phyloP scores from a whole-genome alignment of 139 green algal species.

The Dunaliella primolecta region DNA sequence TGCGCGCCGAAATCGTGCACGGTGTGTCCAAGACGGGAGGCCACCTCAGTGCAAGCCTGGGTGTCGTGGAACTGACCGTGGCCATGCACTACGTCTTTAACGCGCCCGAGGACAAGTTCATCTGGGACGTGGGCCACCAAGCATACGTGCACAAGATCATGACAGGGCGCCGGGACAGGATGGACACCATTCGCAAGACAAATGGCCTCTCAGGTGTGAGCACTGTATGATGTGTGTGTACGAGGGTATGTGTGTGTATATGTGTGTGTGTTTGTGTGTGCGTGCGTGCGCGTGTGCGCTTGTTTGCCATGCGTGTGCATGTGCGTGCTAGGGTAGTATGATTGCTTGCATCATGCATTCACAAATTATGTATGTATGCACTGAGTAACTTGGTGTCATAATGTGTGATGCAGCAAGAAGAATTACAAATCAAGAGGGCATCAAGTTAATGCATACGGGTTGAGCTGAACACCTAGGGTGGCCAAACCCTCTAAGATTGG shows the following conservation, averaged over 20 bases:
- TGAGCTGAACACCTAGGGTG: not conserved
- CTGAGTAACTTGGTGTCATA: too few relatives aligned
- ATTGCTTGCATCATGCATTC: not conserved
- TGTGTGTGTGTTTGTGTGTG: conserved; percentile 1
- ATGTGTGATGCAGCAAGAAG: too few relatives aligned
- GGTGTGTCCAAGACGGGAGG: conserved; percentile 86
- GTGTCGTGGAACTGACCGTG: conserved; percentile 97
- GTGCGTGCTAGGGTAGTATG: not conserved
- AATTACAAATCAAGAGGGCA: too few relatives aligned
- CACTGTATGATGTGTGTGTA: not conserved
- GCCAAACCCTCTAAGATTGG: too few relatives aligned
- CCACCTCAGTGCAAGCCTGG: conserved; percentile 90
- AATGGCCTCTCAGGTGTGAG: conserved; percentile 82
- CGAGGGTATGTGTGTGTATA: not conserved
- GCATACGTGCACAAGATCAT: conserved; percentile 99
- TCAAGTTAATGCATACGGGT: too few relatives aligned
- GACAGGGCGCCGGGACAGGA: conserved; percentile 83
- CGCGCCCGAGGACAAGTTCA: conserved; percentile 91
- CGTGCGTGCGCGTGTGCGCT: not conserved
- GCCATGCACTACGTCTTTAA: conserved; percentile 98
- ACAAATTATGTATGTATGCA: too few relatives aligned
- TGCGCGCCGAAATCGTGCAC: conserved; percentile 93
- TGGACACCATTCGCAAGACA: conserved; percentile 90
- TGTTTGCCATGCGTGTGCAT: not conserved
- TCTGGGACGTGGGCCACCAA: conserved; percentile 89